Evolutionary conservation across 2,329 filamentous ascomycete species (phyloP).

Genomic region (Davidsoniella neocaledoniae): DNA sequence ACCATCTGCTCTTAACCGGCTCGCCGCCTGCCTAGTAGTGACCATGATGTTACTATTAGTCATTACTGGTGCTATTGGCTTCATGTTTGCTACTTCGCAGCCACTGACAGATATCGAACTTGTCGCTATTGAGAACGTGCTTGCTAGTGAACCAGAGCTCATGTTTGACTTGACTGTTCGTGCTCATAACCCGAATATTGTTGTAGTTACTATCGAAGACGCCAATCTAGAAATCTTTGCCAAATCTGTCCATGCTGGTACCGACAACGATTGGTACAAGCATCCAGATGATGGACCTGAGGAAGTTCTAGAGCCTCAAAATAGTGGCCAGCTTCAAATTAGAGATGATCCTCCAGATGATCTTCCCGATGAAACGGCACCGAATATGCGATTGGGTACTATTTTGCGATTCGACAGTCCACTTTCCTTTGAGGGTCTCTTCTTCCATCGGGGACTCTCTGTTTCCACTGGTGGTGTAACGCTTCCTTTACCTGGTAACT

Average conservation of each 20-base stretch:
- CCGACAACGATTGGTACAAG: constrained; percentile 44
- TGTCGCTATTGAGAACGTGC: constrained; percentile 68
- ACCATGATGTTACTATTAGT: constrained; percentile 66
- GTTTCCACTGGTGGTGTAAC: constrained; percentile 71
- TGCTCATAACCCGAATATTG: constrained; percentile 84
- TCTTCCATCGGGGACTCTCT: constrained; percentile 57
- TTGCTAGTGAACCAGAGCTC: constrained; percentile 85
- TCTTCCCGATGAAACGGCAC: constrained; percentile 48
- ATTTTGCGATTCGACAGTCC: constrained; percentile 78
- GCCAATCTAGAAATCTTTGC: constrained; percentile 89
- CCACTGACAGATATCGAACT: constrained; percentile 67
- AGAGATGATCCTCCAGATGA: constrained; percentile 29
- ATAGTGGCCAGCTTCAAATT: constrained; percentile 11
- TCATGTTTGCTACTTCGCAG: constrained; percentile 83
- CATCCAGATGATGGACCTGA: constrained; percentile 16
- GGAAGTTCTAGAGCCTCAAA: neutral
- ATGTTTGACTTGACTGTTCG: constrained; percentile 84
- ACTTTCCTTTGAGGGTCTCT: constrained; percentile 75
- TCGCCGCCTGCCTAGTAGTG: constrained; percentile 77
- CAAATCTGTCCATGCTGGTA: constrained; percentile 77
- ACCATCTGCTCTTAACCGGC: constrained; percentile 50
- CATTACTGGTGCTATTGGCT: constrained; percentile 69
- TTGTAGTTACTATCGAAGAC: constrained; percentile 69
- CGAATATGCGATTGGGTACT: constrained; percentile 82
- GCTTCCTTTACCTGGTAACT: constrained; percentile 68